Percentiles rank a stretch among this genome's conserved stretches.
Evolutionary conservation across 306 rosid genomes (phyloP).

Genomic region (Trifolium pratense): DNA sequence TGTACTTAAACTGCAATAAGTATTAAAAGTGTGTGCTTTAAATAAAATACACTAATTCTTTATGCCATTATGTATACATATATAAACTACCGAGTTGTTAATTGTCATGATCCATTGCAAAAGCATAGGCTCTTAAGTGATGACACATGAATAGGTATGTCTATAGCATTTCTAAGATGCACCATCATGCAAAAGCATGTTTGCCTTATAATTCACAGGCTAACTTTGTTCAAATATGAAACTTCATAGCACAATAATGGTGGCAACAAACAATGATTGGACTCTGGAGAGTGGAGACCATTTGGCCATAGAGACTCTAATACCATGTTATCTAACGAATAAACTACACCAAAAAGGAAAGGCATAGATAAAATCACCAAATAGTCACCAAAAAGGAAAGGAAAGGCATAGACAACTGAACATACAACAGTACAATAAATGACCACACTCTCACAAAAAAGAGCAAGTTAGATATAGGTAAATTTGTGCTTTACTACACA

Average conservation of each 20-base stretch:
- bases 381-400: no score
- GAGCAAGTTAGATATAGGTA: neutral
- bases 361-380: neutral
- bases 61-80: neutral
- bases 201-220: neutral
- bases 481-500: slow-evolving; percentile 44
- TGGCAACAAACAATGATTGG: neutral
- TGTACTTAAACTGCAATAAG: no score
- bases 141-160: neutral
- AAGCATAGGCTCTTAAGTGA: neutral
- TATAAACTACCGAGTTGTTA: slow-evolving; percentile 9
- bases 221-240: neutral
- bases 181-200: neutral
- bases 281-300: neutral
- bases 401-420: slow-evolving; percentile 21
- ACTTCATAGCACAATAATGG: no score
- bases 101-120: slow-evolving; percentile 13
- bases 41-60: neutral
- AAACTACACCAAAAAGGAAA: neutral
- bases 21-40: neutral
- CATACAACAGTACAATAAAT: neutral
- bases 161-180: slow-evolving; percentile 5
- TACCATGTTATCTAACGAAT: neutral
- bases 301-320: slow-evolving; percentile 13
- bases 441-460: slow-evolving; percentile 21